Evolutionary conservation across 2,329 filamentous ascomycete species (phyloP).

Genomic region (Whalleya microplaca): DNA sequence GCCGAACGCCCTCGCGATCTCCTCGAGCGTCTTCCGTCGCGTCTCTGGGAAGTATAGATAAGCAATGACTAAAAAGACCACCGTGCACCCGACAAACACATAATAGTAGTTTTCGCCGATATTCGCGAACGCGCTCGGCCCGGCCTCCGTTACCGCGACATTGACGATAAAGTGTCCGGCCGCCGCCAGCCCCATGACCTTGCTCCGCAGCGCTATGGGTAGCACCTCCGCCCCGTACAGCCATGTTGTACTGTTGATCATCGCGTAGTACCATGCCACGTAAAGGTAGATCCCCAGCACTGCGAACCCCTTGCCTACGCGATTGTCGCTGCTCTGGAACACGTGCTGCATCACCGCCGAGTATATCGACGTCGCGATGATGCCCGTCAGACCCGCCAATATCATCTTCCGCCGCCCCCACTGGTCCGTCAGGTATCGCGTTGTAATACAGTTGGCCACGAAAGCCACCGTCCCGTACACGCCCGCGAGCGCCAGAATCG

Average conservation of each 20-base stretch:
- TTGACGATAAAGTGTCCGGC: slow-evolving; percentile 60
- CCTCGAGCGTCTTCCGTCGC: slow-evolving; percentile 36
- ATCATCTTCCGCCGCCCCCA: slow-evolving; percentile 66
- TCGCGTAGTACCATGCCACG: slow-evolving; percentile 55
- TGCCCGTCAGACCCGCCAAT: slow-evolving; percentile 52
- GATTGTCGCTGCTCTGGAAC: slow-evolving; percentile 59
- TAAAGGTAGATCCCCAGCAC: slow-evolving; percentile 62
- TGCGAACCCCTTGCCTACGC: slow-evolving; percentile 61
- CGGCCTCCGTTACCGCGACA: slow-evolving; percentile 57
- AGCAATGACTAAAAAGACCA: slow-evolving; percentile 54
- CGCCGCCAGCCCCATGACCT: slow-evolving; percentile 58
- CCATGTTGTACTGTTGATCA: slow-evolving; percentile 59
- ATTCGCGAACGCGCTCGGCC: slow-evolving; percentile 58
- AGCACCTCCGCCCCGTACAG: slow-evolving; percentile 59
- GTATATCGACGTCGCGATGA: slow-evolving; percentile 62
- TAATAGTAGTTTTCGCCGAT: slow-evolving; percentile 66
- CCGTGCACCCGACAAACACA: slow-evolving; percentile 57
- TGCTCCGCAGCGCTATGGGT: slow-evolving; percentile 55
- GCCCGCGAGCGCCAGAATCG: slow-evolving; percentile 56
- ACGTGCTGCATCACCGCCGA: slow-evolving; percentile 60
- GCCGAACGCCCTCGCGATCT: slow-evolving; percentile 32
- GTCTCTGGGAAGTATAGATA: slow-evolving; percentile 57
- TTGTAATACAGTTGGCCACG: slow-evolving; percentile 52
- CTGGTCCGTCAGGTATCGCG: slow-evolving; percentile 56
- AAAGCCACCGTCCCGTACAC: slow-evolving; percentile 60